Base-by-base conservation (phyloP, 306 rosid species). In the Sicyos edulis region DNA sequence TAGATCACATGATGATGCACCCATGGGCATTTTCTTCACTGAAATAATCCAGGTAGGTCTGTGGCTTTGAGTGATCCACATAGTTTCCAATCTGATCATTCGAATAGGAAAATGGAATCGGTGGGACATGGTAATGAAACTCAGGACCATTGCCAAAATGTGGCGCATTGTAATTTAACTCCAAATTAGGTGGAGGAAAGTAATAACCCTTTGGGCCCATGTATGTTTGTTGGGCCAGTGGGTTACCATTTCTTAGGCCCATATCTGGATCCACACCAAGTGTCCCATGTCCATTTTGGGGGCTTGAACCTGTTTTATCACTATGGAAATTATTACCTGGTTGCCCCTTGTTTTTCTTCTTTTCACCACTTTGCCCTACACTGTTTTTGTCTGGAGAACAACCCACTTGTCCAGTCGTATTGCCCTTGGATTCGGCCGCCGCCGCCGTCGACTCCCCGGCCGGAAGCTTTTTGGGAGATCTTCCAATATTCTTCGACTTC, bases 11-110 rank as follows among this genome's bases (percentile, higher is more conserved):
- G 64, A 92, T 72, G 63, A 70, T 84, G 74, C 96, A 90, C 0
- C 88, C 98, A 78, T 87, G 82, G 5, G 85, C 86, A 78, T 92
- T 90, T 58, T 92, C 98, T 77, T 92, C 98, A 55, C 96, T 92
- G 76, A 90, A 92, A 57, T 86, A 81, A 82, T 87, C 88, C 61
- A 85, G 77, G 34, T 77, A 67, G 63, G 80, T 81, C 72, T 75
- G 72, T 21, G 83, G 82, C 57, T 68, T 12, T 10, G 83, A 76
- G 62, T 78, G 89, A 63, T 84, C 6, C 14, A 68, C 76, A 54
- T 81, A 52, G 54, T 42, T 71, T 19, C 77, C 83, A 8, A 74
- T 82, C 52, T 76, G 79, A 29, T 54, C 16, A 42, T 76, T 75
- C 44, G 80, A 78, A 74, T 66, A 83, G 83, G 73, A 74, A 86